Base-by-base conservation (phyloP, 2,329 filamentous ascomycete species). In the Didymella arachidicola region DNA sequence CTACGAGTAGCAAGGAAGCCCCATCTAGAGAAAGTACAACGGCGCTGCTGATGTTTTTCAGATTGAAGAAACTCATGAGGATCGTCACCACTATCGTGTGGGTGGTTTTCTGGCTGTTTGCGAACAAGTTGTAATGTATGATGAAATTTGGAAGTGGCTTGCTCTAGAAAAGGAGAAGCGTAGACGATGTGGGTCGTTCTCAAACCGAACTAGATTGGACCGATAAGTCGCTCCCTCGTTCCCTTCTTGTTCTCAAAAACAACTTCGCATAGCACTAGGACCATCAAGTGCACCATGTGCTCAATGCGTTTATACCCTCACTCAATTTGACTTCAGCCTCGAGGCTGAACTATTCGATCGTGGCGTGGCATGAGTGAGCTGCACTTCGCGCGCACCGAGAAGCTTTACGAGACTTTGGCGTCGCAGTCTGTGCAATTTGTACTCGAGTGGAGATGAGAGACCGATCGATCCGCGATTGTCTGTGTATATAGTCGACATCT, bases 321-420 rank as follows among this genome's bases (percentile, higher is more conserved):
- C 48, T 6, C 26, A 16, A 19, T 18, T n/a, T n/a, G n/a, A 6
- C 8, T 11, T 26, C 48, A 51, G 48, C 38, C 27, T 32, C 48
- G 14, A 34, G 25, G 30, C n/a, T 18, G 27, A 10, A 25, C 19
- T 5, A 4, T n/a, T 3, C 7, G 27, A 18, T n/a, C 27, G 38
- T 51, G 38, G 48, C 48, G 38, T 27, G 34, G 19, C 4, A 42
- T 18, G 38, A 43, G 19, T n/a, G 38, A 51, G 48, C 48, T 51
- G 38, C 7, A 26, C 38, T 25, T 34, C 38, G 38, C 48, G 26
- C 16, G 8, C 19, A 25, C 48, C 48, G 48, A 51, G 22, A 51
- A 32, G 38, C 16, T 29, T 29, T 51, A 42, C 48, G 48, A 51
- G 34, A 42, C 48, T 6, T 51, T 51, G 26, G 12, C 27, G 48